These are phyloP conservation scores for Powellomyces hirtus DNA, from an alignment of 192 early-diverging fungal species.

Conservation along the genomic window DNA sequence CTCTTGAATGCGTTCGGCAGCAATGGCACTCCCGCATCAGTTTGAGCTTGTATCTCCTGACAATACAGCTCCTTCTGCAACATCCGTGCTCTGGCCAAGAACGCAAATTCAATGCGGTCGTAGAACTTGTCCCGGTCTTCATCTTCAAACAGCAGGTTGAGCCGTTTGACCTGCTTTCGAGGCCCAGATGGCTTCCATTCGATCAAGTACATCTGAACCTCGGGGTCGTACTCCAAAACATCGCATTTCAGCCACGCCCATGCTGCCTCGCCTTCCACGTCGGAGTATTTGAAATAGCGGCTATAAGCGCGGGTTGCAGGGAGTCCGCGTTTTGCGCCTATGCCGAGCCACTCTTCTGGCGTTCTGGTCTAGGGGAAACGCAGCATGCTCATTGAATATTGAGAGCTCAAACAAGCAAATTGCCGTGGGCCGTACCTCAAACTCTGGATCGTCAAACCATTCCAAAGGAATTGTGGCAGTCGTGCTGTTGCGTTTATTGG, in stretches of 20 bases:
- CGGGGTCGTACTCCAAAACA: constrained; percentile 30
- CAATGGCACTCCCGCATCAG: neutral
- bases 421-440: constrained; percentile 5
- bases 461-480: constrained; percentile 11
- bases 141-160: constrained; percentile 36
- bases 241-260: constrained; percentile 28
- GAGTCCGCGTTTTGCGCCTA: constrained; percentile 5
- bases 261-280: neutral
- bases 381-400: neutral
- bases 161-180: constrained; percentile 28
- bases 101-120: constrained; percentile 30
- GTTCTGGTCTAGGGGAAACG: constrained; percentile 14
- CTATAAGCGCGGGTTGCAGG: constrained; percentile 10
- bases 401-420: neutral
- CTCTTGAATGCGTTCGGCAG: constrained; percentile 17
- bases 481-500: neutral
- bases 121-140: constrained; percentile 33
- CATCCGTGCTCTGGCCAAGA: constrained; percentile 6
- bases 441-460: constrained; percentile 31
- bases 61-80: constrained; percentile 5
- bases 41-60: neutral
- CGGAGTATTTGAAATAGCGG: constrained; percentile 20
- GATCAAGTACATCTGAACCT: constrained; percentile 27
- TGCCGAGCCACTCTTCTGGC: constrained; percentile 18
- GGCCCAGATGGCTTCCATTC: constrained; percentile 23